Evolutionary conservation across 176 grass and related monocot genomes (phyloP).

Genomic region (Leersia perrieri): DNA sequence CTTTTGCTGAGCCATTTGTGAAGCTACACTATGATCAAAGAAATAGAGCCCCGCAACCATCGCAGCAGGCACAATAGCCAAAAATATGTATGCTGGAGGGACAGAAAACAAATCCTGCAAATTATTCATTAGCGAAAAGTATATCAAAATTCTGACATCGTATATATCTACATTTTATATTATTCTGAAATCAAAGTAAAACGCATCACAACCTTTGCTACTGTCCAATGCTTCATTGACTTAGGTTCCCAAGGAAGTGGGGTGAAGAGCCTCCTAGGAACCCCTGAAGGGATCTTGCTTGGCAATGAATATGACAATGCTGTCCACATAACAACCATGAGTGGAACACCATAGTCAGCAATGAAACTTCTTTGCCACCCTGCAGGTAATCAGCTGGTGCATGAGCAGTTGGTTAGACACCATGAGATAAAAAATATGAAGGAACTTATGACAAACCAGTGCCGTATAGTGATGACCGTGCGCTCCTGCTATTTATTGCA

Average conservation of each 20-base stretch:
- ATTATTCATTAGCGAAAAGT: constrained; percentile 28
- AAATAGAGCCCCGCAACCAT: constrained; percentile 94
- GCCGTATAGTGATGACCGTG: constrained; percentile 69
- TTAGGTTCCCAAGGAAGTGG: constrained; percentile 76
- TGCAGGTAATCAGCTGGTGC: constrained; percentile 29
- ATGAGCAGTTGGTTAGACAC: constrained; percentile 23
- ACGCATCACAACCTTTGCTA: constrained; percentile 49
- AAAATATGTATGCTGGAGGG: constrained; percentile 66
- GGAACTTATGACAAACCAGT: constrained; percentile 52
- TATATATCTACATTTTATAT: constrained; percentile 3
- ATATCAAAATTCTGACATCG: neutral
- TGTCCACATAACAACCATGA: constrained; percentile 84
- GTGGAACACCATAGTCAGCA: constrained; percentile 80
- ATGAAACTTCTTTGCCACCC: constrained; percentile 80
- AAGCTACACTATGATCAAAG: constrained; percentile 86
- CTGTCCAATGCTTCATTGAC: constrained; percentile 68
- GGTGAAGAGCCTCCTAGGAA: constrained; percentile 76
- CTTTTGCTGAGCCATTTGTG: constrained; percentile 84
- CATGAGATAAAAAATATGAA: constrained; percentile 7
- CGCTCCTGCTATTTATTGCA: constrained; percentile 45
- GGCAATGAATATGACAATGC: constrained; percentile 70
- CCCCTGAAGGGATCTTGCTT: constrained; percentile 52
- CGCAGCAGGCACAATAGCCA: constrained; percentile 66
- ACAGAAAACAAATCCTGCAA: constrained; percentile 73
- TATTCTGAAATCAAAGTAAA: constrained; percentile 21